Conservation (phyloP, 1,139 yeast species). For the Blastobotrys apis region DNA sequence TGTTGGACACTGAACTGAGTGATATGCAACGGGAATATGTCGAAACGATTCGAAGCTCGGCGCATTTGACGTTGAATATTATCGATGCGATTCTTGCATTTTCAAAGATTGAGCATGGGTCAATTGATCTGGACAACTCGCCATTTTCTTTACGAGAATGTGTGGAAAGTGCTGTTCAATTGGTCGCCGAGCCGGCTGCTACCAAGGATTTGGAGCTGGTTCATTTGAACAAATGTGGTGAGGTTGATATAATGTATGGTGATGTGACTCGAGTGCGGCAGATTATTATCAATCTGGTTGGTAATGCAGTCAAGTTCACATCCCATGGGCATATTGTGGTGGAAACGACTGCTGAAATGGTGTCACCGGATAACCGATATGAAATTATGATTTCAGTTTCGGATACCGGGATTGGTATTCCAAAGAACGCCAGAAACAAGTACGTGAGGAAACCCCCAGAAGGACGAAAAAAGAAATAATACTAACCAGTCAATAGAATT, state of each 20-base stretch:
- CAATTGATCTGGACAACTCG: conserved; percentile 44
- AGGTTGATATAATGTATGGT: conserved; percentile 44
- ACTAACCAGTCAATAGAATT: too few relatives aligned
- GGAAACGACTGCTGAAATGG: conserved; percentile 37
- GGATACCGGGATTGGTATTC: conserved; percentile 64
- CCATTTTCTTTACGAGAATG: conserved; percentile 51
- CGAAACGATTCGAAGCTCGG: conserved; percentile 50
- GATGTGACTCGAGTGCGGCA: conserved; percentile 53
- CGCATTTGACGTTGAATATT: conserved; percentile 51
- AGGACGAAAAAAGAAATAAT: too few relatives aligned
- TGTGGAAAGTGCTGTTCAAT: conserved; percentile 50
- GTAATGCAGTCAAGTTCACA: conserved; percentile 57
- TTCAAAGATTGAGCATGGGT: conserved; percentile 55
- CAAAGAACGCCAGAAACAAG: conserved; percentile 44
- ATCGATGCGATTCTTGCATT: conserved; percentile 56
- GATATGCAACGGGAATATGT: conserved; percentile 51
- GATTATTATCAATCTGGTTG: conserved; percentile 51
- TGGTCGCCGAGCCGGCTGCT: conserved; percentile 51
- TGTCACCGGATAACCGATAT: conserved; percentile 38
- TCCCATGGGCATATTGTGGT: conserved; percentile 46
- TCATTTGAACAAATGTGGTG: conserved; percentile 44
- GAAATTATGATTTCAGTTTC: conserved; percentile 44
- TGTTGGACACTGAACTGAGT: conserved; percentile 47
- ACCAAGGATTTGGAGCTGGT: conserved; percentile 47
- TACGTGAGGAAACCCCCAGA: too few relatives aligned